Percentiles rank a stretch among this genome's conserved stretches.
phyloP scores from a whole-genome alignment of 2,329 filamentous ascomycete genomes.

The Tolypocladium ovalisporum region DNA sequence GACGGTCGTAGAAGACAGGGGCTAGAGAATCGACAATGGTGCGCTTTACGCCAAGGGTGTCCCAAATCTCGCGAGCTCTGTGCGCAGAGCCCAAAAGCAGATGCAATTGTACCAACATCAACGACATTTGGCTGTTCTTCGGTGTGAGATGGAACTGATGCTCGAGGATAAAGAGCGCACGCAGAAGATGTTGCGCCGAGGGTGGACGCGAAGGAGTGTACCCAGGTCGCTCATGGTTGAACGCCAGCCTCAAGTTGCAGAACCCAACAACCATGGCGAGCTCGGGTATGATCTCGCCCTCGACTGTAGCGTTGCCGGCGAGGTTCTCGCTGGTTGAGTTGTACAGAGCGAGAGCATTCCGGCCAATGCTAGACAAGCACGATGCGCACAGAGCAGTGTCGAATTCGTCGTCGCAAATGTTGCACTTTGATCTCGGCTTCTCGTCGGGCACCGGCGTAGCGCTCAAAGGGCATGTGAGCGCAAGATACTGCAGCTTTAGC shows the following conservation, averaged over 20 bases:
- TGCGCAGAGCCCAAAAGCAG: constrained; percentile 38
- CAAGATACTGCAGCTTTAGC: constrained; percentile 33
- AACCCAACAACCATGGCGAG: constrained; percentile 22
- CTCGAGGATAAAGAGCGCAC: constrained; percentile 38
- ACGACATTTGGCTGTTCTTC: constrained; percentile 33
- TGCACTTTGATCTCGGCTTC: constrained; percentile 11
- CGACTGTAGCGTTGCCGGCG: not conserved
- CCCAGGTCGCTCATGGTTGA: constrained; percentile 3
- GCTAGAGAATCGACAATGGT: constrained; percentile 46
- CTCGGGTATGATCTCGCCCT: constrained; percentile 17
- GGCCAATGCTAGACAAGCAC: constrained; percentile 13
- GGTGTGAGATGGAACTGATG: constrained; percentile 33
- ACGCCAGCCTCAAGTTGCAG: constrained; percentile 21
- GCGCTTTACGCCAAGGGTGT: constrained; percentile 41
- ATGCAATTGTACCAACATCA: constrained; percentile 41
- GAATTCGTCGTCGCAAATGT: constrained; percentile 11
- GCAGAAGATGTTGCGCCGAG: constrained; percentile 26
- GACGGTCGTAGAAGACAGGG: constrained; percentile 43
- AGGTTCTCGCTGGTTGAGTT: constrained; percentile 1
- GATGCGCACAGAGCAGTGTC: constrained; percentile 8
- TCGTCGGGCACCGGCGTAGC: constrained; percentile 10
- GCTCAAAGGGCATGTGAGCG: constrained; percentile 24
- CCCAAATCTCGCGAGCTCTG: constrained; percentile 36
- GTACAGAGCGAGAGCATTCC: constrained; percentile 11
- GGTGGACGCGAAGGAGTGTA: constrained; percentile 4